Percentiles rank a stretch among this genome's conserved stretches.
phyloP scores from a whole-genome alignment of 2,329 filamentous ascomycete genomes.

The Chaetomium sp. region DNA sequence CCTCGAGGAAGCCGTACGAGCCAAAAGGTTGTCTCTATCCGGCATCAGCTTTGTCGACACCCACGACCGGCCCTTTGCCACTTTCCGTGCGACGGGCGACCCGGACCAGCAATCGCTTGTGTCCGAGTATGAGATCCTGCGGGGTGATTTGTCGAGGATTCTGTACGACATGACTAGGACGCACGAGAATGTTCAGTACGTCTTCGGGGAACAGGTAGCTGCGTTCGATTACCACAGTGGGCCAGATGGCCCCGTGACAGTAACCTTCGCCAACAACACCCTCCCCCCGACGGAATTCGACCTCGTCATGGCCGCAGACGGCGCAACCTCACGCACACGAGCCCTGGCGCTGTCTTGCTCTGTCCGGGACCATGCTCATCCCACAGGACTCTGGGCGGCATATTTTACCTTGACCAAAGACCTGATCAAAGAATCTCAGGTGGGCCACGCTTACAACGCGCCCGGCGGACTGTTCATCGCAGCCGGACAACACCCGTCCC shows the following conservation, averaged over 20 bases:
- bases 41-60: conserved; percentile 5
- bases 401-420: background rate
- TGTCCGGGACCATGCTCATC: background rate
- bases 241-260: background rate
- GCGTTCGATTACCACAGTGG: background rate
- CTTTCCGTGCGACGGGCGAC: background rate
- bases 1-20: background rate
- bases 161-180: background rate
- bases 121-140: conserved; percentile 5
- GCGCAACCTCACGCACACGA: conserved; percentile 1
- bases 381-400: background rate
- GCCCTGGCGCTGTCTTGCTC: background rate
- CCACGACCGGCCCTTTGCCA: background rate
- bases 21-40: background rate
- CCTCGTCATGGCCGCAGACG: conserved; percentile 1
- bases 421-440: background rate
- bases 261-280: background rate
- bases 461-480: background rate
- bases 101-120: conserved; percentile 4
- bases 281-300: background rate
- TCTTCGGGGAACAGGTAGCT: conserved; percentile 1
- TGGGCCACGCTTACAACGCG: background rate
- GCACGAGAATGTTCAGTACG: background rate
- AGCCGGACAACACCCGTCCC: background rate
- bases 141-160: conserved; percentile 1